Evolutionary conservation across 1,284 basidiomycete species (phyloP).

Genomic region (Ganoderma leucocontextum): DNA sequence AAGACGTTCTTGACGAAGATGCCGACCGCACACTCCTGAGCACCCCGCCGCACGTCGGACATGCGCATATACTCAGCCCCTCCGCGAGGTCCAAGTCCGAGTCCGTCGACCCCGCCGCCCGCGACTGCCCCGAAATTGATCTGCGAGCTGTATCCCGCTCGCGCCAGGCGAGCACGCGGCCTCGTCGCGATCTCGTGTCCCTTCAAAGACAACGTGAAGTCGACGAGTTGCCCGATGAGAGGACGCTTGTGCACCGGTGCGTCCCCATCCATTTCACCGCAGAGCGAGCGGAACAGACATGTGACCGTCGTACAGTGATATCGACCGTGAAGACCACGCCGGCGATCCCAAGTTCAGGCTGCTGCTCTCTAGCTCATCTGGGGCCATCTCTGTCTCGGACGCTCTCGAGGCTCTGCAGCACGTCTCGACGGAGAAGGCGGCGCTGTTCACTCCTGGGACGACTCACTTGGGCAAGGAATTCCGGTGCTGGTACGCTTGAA

Average conservation of each 20-base stretch:
- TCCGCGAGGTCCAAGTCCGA: neutral
- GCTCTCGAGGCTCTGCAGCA: slow-evolving; percentile 9
- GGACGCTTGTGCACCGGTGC: neutral
- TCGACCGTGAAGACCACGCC: neutral
- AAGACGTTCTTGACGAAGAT: neutral
- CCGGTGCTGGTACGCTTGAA: slow-evolving; percentile 6
- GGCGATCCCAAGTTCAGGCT: neutral
- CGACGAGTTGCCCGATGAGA: neutral
- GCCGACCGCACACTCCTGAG: slow-evolving; percentile 6
- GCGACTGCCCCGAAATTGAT: neutral
- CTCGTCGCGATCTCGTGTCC: neutral
- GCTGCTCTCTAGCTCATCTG: neutral
- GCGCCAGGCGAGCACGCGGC: neutral
- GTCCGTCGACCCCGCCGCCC: too few relatives aligned
- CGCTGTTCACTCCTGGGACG: slow-evolving; percentile 12
- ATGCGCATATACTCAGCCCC: neutral
- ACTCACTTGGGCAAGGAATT: slow-evolving; percentile 7
- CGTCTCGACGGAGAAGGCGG: slow-evolving; percentile 5
- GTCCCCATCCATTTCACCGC: neutral
- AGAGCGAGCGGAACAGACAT: neutral
- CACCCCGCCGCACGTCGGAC: neutral
- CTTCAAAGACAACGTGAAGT: neutral
- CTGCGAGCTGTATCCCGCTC: neutral
- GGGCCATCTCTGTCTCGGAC: slow-evolving; percentile 7
- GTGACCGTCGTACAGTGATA: neutral